Base-by-base conservation (phyloP, 2,329 filamentous ascomycete genomes). In the Verticillium longisporum region DNA sequence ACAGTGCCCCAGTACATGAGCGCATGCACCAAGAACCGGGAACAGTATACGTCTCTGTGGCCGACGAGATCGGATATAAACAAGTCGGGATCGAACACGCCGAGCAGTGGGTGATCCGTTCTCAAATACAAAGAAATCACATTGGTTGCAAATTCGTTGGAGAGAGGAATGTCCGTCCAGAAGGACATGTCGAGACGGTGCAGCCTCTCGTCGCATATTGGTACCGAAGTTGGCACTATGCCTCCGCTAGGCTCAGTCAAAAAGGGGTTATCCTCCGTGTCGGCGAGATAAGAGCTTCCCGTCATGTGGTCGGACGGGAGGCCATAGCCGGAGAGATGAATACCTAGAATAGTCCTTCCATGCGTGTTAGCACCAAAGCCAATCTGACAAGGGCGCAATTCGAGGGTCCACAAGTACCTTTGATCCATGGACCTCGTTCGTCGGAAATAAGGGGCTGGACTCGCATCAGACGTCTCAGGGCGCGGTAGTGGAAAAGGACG, bases 71-170 rank as follows among this genome's bases (percentile, higher is more conserved):
- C 70, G 11, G 65, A 56, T 15, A 77, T 61, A 53, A 78, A 75
- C 0, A 75, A 62, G 21, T 66, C 21, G 0, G 75, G 62, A 34
- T 75, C 67, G 55, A 78, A 78, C 0, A 68, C 59, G 1, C 72
- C 73, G 13, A 78, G 62, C 1, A 78, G 65, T 0, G 75, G 74
- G 58, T 77, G 73, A 14, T 78, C 75, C 1, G 74, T 76, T 59
- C 68, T 65, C 4, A 76, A 61, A 53, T 77, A 76, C 1, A 72
- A 61, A 2, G 74, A 76, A 21, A 77, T 72, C 21, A 67, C 64
- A 10, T 65, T 67, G 1, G 69, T 69, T n/a, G 72, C 71, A 11
- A 72, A 61, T 4, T 71, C 66, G 55, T 71, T 66, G 1, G 66
- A 55, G 5, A 77, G 64, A 9, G 62, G 45, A 4, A 75, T 67